These are phyloP conservation scores for Thymus quinquecostatus DNA, from an alignment of 257 asterid genomes.

Conservation along the genomic window DNA sequence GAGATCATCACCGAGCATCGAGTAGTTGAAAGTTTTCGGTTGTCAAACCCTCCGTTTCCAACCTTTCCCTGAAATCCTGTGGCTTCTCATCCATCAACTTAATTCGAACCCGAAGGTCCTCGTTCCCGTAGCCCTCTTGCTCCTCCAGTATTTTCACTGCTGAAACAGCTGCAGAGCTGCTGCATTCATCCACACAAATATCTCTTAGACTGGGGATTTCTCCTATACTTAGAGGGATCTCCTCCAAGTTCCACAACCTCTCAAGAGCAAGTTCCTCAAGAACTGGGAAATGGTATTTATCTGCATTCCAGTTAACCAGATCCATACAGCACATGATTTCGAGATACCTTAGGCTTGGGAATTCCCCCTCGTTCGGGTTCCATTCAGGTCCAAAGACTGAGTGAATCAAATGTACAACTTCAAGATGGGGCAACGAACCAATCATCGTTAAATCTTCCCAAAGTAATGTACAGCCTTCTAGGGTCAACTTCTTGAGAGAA, in stretches of 20 bases:
- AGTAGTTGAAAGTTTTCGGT: not conserved
- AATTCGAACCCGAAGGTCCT: not conserved
- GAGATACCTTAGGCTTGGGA: conserved; percentile 12
- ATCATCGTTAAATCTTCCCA: conserved; percentile 30
- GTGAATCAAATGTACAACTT: not conserved
- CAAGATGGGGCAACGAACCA: conserved; percentile 16
- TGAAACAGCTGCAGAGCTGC: conserved; percentile 8
- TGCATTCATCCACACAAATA: not conserved
- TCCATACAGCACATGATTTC: not conserved
- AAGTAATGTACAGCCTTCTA: not conserved
- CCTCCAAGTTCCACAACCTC: conserved; percentile 4
- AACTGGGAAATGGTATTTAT: conserved; percentile 20
- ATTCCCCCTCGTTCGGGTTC: conserved; percentile 31
- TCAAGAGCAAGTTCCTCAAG: conserved; percentile 16
- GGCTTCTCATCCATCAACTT: not conserved
- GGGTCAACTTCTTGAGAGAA: conserved; percentile 12
- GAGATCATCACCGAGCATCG: not conserved
- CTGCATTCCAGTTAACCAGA: conserved; percentile 21
- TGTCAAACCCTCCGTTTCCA: conserved; percentile 9
- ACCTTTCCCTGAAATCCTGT: not conserved
- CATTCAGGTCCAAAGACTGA: not conserved
- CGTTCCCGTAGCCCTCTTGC: conserved; percentile 17
- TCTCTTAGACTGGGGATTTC: conserved; percentile 11
- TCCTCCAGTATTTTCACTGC: conserved; percentile 13
- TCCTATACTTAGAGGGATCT: conserved; percentile 27